Evolutionary conservation across 2,329 filamentous ascomycete genomes (phyloP).

Genomic region (Metarhizium brunneum): DNA sequence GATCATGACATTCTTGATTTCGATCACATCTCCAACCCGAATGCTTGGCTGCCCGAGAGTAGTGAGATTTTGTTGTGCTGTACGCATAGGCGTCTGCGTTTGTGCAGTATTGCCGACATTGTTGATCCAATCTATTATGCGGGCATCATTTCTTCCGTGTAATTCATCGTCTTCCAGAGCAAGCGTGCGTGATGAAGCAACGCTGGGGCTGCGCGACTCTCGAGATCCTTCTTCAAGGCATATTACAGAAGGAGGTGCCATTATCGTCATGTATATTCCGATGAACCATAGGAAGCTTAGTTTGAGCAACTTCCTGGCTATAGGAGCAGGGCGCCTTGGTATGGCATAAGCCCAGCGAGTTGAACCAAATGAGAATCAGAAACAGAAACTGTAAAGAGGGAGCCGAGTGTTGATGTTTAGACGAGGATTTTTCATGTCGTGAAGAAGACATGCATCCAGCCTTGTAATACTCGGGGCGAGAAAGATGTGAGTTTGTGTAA

Average conservation of each 20-base stretch:
- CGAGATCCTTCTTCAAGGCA: neutral
- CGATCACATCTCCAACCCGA: slow-evolving; percentile 17
- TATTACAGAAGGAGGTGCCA: neutral
- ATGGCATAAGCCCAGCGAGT: neutral
- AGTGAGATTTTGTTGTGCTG: neutral
- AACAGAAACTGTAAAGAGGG: neutral
- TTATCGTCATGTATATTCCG: neutral
- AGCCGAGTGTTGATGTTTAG: neutral
- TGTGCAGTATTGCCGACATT: neutral
- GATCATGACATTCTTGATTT: slow-evolving; percentile 14
- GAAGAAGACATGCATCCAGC: neutral
- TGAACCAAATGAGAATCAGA: neutral
- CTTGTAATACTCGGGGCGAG: neutral
- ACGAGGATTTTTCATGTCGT: neutral
- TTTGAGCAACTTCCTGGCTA: neutral
- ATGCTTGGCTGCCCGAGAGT: slow-evolving; percentile 5
- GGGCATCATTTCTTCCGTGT: neutral
- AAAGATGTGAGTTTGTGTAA: neutral
- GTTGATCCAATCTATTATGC: neutral
- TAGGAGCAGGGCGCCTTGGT: neutral
- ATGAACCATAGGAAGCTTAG: neutral
- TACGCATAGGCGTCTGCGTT: neutral
- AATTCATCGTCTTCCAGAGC: neutral
- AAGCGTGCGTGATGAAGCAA: neutral
- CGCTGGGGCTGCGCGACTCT: neutral